Evolutionary conservation across 2,329 filamentous ascomycete genomes (phyloP).

Genomic region (Colletotrichum spinosum): DNA sequence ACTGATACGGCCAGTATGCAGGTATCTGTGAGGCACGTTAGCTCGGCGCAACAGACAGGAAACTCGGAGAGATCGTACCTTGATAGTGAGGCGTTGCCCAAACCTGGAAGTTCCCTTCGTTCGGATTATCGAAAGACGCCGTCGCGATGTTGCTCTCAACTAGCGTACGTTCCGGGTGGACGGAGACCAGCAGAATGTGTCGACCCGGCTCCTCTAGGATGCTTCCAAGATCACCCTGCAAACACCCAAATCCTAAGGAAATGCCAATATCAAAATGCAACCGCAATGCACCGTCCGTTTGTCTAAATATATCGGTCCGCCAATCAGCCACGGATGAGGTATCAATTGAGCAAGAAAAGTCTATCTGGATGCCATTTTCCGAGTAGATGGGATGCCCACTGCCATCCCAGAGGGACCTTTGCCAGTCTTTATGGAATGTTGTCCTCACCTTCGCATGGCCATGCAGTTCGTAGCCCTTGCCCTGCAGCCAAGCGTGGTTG

Average conservation of each 20-base stretch:
- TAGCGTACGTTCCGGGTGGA: too few species aligned
- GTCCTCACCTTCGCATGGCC: constrained; percentile 14
- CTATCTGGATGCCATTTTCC: constrained; percentile 27
- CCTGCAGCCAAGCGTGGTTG: constrained; percentile 38
- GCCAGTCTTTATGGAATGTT: constrained; percentile 32
- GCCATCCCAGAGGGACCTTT: constrained; percentile 18
- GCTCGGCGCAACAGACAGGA: too few species aligned
- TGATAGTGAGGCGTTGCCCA: too few species aligned
- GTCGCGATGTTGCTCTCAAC: too few species aligned
- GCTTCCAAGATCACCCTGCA: constrained; percentile 28
- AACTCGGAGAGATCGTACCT: too few species aligned
- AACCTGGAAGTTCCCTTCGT: too few species aligned
- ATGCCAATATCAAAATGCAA: constrained; percentile 31
- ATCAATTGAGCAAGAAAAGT: constrained; percentile 14
- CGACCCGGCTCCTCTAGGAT: constrained; percentile 11
- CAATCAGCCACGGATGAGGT: constrained; percentile 16
- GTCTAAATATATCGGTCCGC: constrained; percentile 35
- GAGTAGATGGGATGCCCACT: neutral
- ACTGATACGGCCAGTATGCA: too few species aligned
- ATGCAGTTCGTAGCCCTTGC: constrained; percentile 28
- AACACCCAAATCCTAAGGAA: constrained; percentile 34
- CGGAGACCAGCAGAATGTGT: constrained; percentile 1
- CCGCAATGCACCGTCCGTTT: constrained; percentile 33
- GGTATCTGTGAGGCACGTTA: too few species aligned
- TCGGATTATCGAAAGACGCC: neutral